Percentiles rank a stretch among this genome's conserved stretches.
These are phyloP conservation scores for Cyberlindnera mississippiensis DNA, from an alignment of 805 yeast genomes.

Conservation along the genomic window DNA sequence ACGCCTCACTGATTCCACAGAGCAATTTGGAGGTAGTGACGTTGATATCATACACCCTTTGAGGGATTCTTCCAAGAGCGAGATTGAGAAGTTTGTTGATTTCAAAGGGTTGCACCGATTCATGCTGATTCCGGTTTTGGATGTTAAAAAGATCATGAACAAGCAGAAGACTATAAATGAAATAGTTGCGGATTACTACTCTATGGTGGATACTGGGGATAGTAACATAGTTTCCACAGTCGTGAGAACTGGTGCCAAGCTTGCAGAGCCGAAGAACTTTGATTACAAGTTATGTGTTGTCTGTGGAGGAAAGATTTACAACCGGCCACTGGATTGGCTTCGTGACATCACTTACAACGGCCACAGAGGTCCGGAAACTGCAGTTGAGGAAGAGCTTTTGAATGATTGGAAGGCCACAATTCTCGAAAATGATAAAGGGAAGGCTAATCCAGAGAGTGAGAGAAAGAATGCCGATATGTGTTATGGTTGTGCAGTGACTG, in stretches of 20 bases:
- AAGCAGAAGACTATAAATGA: conserved; percentile 81
- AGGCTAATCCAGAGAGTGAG: conserved; percentile 21
- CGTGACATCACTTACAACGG: conserved; percentile 59
- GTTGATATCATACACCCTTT: conserved; percentile 62
- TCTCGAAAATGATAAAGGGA: conserved; percentile 6
- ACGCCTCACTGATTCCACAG: conserved; percentile 42
- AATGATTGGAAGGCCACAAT: conserved; percentile 31
- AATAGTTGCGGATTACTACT: conserved; percentile 69
- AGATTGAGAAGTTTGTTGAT: conserved; percentile 52
- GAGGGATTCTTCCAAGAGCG: conserved; percentile 69
- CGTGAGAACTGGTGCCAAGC: conserved; percentile 80
- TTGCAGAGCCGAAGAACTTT: conserved; percentile 43
- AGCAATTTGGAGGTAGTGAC: conserved; percentile 27
- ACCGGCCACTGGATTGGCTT: conserved; percentile 64
- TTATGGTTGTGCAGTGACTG: conserved; percentile 70
- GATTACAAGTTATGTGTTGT: conserved; percentile 42
- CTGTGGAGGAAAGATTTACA: conserved; percentile 52
- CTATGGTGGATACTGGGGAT: conserved; percentile 67
- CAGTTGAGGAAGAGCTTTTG: conserved; percentile 37
- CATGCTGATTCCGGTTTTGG: conserved; percentile 22
- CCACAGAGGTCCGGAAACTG: conserved; percentile 44
- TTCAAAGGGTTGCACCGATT: conserved; percentile 26
- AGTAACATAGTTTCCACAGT: conserved; percentile 92
- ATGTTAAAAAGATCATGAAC: conserved; percentile 38
- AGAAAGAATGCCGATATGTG: conserved; percentile 37